phyloP scores from a whole-genome alignment of 805 yeast species.

The Kregervanrija fluxuum region DNA sequence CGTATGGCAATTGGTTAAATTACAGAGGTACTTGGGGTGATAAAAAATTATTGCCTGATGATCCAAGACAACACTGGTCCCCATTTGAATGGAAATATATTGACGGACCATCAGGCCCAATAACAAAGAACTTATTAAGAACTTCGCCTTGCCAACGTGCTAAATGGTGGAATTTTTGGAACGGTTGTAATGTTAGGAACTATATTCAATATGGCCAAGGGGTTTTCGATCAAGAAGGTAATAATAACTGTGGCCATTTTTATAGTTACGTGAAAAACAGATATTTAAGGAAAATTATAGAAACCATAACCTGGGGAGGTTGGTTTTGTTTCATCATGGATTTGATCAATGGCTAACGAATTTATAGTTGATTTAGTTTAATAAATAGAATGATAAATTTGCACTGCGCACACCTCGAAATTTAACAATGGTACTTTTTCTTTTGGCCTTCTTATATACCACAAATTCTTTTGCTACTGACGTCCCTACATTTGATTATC shows the following conservation, averaged over 20 bases:
- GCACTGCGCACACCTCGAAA: too few relatives aligned
- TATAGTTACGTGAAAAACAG: conserved; percentile 15
- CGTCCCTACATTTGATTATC: too few relatives aligned
- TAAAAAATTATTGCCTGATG: conserved; percentile 52
- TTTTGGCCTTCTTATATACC: too few relatives aligned
- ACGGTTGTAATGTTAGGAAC: conserved; percentile 71
- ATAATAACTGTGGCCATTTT: conserved; percentile 58
- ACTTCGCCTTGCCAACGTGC: conserved; percentile 69
- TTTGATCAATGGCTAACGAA: conserved; percentile 29
- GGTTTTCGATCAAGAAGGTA: conserved; percentile 71
- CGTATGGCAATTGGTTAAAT: conserved; percentile 69
- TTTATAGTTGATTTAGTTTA: conserved; percentile 13
- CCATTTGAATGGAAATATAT: conserved; percentile 87
- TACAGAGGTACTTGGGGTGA: conserved; percentile 92
- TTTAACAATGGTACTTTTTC: too few relatives aligned
- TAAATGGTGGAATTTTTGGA: conserved; percentile 91
- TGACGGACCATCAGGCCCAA: conserved; percentile 91
- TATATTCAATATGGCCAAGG: conserved; percentile 81
- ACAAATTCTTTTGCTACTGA: too few relatives aligned
- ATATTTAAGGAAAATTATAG: conserved; percentile 25
- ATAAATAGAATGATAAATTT: conserved; percentile 30
- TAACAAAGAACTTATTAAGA: conserved; percentile 67
- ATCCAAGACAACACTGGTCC: conserved; percentile 79
- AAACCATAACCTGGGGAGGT: conserved; percentile 37
- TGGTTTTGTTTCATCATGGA: conserved; percentile 38